Percentiles rank a stretch among this genome's conserved stretches.
Conservation (phyloP, 495 filamentous ascomycete species). For the Podospora appendiculata region DNA sequence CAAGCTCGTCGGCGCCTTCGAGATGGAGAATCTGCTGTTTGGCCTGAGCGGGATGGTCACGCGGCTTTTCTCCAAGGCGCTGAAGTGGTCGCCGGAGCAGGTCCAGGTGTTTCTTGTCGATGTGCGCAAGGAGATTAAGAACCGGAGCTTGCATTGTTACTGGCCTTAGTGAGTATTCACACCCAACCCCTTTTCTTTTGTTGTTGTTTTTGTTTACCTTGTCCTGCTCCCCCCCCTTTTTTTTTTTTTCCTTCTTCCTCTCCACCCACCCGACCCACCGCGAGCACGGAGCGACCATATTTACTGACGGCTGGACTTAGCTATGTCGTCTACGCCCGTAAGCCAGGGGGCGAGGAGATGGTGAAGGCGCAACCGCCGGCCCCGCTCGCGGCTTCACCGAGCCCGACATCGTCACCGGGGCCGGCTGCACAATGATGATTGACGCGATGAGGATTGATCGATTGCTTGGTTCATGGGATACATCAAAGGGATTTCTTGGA, state of each 20-base stretch:
- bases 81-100: conserved; percentile 40
- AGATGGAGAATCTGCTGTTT: conserved; percentile 24
- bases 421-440: no score
- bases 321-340: conserved; percentile 19
- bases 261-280: no score
- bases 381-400: no score
- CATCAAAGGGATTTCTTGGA: no score
- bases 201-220: no score
- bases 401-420: no score
- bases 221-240: no score
- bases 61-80: conserved; percentile 41
- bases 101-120: conserved; percentile 46
- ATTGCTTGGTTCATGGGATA: no score
- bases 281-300: neutral
- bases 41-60: conserved; percentile 43
- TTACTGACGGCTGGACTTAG: neutral
- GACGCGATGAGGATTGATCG: no score
- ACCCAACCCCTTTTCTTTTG: neutral
- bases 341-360: conserved; percentile 6
- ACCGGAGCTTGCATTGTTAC: conserved; percentile 42
- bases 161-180: conserved; percentile 21
- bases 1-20: conserved; percentile 42
- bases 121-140: conserved; percentile 45
- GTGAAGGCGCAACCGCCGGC: no score
- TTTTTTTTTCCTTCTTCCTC: no score